A percentile compares a stretch with the other conserved stretches of the same genome.
phyloP scores from a whole-genome alignment of 441 rosid genomes.

The Populus hybrid region DNA sequence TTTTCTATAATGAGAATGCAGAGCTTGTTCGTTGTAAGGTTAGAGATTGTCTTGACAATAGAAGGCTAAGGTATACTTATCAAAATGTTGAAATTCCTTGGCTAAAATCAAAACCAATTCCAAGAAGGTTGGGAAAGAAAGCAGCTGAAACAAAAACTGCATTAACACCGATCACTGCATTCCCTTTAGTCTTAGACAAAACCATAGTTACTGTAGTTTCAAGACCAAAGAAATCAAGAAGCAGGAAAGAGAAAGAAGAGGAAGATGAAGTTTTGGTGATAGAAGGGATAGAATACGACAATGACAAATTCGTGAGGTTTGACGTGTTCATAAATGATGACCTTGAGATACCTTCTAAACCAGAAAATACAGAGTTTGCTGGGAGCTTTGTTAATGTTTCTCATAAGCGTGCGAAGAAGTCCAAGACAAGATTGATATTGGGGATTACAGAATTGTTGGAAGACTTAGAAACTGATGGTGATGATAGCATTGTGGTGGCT shows the following conservation, averaged over 20 bases:
- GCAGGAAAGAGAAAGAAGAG: constrained; percentile 48
- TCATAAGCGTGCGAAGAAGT: constrained; percentile 29
- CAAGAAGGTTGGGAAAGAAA: constrained; percentile 26
- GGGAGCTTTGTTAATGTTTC: constrained; percentile 60
- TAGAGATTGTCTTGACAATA: constrained; percentile 38
- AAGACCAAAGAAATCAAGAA: constrained; percentile 55
- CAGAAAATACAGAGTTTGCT: constrained; percentile 46
- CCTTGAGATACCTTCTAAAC: constrained; percentile 25
- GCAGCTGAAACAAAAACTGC: constrained; percentile 22
- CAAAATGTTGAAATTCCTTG: constrained; percentile 52
- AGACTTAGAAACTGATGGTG: constrained; percentile 23
- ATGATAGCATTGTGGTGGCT: constrained; percentile 45
- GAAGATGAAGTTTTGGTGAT: constrained; percentile 54
- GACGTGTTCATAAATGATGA: constrained; percentile 51
- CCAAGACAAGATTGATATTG: constrained; percentile 38
- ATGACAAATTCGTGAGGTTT: constrained; percentile 34
- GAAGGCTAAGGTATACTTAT: constrained; percentile 37
- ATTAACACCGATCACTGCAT: constrained; percentile 13
- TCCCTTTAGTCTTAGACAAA: constrained; percentile 42
- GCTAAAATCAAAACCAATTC: constrained; percentile 42
- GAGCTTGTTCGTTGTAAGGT: constrained; percentile 50
- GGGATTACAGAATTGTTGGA: constrained; percentile 46
- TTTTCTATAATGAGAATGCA: constrained; percentile 56
- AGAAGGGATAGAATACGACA: constrained; percentile 38
- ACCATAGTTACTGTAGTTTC: constrained; percentile 27